Evolutionary conservation across 2,329 filamentous ascomycete genomes (phyloP), one percentile per base, ranked within the genome.

Genomic region (Beauveria asiatica): DNA sequence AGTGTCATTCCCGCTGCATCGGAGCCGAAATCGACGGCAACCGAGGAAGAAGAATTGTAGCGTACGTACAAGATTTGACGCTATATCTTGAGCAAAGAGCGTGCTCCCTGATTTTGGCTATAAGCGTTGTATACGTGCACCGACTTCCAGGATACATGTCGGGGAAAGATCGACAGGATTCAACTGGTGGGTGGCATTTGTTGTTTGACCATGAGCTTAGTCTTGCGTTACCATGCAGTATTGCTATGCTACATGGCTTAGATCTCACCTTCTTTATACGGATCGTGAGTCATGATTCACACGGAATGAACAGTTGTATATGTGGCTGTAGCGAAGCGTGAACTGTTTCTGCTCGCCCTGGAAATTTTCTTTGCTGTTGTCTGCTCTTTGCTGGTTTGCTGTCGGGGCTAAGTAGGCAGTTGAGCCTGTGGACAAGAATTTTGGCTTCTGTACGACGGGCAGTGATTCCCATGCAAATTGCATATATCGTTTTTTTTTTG

Each of bases 21-120:
- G 51, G 69, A 65, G 51, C 57, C 65, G 53, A 71, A 57, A 17
- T 10, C 33, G 44, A 41, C 54, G 69, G 59, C 50, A 66, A n/a
- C n/a, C 11, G 67, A 71, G 44, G 74, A 75, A 62, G 74, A 76
- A 65, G 74, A 76, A 66, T 68, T 76, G 64, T 80, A 62, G 56
- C 55, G n/a, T 46, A 39, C 5, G n/a, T n/a, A n/a, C 45, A 27
- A 27, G 30, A 25, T 9, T 19, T 39, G 25, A 19, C 21, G 46
- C 25, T 52, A 30, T 30, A 21, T n/a, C 23, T 30, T 57, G 42
- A n/a, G 49, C 21, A 27, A 49, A 39, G 17, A 27, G 13, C 19
- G 45, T 13, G 33, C 17, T 27, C 27, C 16, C 21, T 30, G 39
- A 42, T 41, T 46, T 51, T 44, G 37, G 30, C 25, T 16, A 50